A percentile compares a stretch with the other conserved stretches of the same genome.
phyloP scores from a whole-genome alignment of 768 basidiomycete genomes.

The Leucosporidium yakuticum region DNA sequence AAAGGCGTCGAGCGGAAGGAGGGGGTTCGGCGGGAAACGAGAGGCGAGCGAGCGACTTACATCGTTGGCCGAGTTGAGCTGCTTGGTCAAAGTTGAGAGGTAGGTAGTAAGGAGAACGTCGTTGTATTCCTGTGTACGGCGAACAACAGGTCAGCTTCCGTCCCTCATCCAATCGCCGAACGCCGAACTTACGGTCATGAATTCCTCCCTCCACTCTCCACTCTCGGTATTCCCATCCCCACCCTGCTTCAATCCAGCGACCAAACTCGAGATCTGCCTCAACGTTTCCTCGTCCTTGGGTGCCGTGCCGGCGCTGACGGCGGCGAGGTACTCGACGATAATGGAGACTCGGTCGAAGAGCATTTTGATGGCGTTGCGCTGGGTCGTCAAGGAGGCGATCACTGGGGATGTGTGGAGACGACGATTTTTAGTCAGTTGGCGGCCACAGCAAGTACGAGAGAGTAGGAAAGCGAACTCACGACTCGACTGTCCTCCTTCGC shows the following conservation, averaged over 20 bases:
- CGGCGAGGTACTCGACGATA: slow-evolving; percentile 77
- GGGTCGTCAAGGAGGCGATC: slow-evolving; percentile 81
- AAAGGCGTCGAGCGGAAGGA: no score
- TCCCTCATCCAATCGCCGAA: not conserved
- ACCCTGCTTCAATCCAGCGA: not conserved
- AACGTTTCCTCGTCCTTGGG: slow-evolving; percentile 70
- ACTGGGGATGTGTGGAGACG: slow-evolving; percentile 54
- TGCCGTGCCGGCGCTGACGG: slow-evolving; percentile 56
- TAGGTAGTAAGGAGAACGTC: slow-evolving; percentile 90
- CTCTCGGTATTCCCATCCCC: not conserved
- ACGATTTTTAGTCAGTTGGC: not conserved
- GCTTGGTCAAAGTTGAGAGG: slow-evolving; percentile 80
- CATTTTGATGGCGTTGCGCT: slow-evolving; percentile 94
- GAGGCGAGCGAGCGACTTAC: slow-evolving; percentile 49
- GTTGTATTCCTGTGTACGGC: slow-evolving; percentile 69
- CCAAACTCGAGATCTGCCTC: slow-evolving; percentile 62
- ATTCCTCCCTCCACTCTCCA: slow-evolving; percentile 71
- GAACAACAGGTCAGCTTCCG: not conserved
- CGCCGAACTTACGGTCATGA: slow-evolving; percentile 61
- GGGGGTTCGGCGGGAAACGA: no score
- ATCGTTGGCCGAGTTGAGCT: slow-evolving; percentile 78
- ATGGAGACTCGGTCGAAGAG: slow-evolving; percentile 81
- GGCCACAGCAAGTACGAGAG: no score
- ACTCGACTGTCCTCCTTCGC: slow-evolving; percentile 61
- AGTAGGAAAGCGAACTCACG: slow-evolving; percentile 47